These are phyloP conservation scores for Pythium scleroteichum DNA, from an alignment of 352 stramenopile genomes.

Conservation along the genomic window DNA sequence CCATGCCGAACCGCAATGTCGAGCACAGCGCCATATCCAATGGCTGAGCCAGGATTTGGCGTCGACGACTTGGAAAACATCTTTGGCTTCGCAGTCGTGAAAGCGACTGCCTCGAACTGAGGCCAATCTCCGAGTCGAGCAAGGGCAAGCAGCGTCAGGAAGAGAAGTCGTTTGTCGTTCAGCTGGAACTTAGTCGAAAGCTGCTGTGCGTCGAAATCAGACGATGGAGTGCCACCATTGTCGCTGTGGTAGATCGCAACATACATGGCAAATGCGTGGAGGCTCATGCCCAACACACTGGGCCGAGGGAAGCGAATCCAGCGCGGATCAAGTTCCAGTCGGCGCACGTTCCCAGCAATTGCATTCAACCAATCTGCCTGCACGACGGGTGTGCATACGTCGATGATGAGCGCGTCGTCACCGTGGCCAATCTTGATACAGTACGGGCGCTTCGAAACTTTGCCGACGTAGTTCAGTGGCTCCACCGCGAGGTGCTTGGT, in stretches of 20 bases:
- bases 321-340: slow-evolving; percentile 50
- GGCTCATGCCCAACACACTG: slow-evolving; percentile 53
- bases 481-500: slow-evolving; percentile 39
- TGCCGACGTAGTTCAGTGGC: slow-evolving; percentile 59
- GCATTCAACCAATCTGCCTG: slow-evolving; percentile 66
- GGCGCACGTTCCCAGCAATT: slow-evolving; percentile 64
- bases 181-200: slow-evolving; percentile 53
- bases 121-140: slow-evolving; percentile 54
- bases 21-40: slow-evolving; percentile 73
- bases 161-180: slow-evolving; percentile 56
- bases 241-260: slow-evolving; percentile 63
- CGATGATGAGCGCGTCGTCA: slow-evolving; percentile 56
- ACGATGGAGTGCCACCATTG: slow-evolving; percentile 1
- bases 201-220: slow-evolving; percentile 12
- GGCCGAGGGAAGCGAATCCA: slow-evolving; percentile 59
- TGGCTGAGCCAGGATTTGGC: slow-evolving; percentile 30
- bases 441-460: slow-evolving; percentile 59
- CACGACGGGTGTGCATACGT: slow-evolving; percentile 52
- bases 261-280: slow-evolving; percentile 64
- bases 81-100: slow-evolving; percentile 38
- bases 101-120: slow-evolving; percentile 47
- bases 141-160: slow-evolving; percentile 45
- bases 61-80: slow-evolving; percentile 37
- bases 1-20: slow-evolving; percentile 54
- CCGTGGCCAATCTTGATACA: slow-evolving; percentile 65